phyloP scores from a whole-genome alignment of 129 eudicot genomes.

The Cynara cardunculus region DNA sequence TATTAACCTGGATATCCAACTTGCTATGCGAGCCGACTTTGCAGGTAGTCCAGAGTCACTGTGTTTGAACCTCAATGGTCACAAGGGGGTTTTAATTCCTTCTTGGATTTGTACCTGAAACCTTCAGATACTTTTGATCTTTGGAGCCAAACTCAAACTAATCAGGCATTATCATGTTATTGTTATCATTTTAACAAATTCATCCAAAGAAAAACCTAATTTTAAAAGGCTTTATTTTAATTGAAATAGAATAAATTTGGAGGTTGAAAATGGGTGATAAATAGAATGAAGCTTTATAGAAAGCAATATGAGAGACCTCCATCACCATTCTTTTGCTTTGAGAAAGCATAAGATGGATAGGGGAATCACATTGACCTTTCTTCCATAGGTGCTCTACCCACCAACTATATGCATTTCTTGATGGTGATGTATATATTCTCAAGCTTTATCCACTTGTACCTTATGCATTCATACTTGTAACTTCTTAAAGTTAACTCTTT shows the following conservation, averaged over 20 bases:
- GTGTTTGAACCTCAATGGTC: no score
- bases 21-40: no score
- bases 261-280: constrained; percentile 10
- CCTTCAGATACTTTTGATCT: no score
- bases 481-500: not conserved
- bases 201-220: no score
- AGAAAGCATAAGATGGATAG: constrained; percentile 21
- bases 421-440: not conserved
- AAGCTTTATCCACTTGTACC: not conserved
- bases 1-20: no score
- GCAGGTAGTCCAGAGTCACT: no score
- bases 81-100: no score
- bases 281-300: constrained; percentile 16
- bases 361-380: constrained; percentile 19
- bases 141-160: no score
- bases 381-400: constrained; percentile 7
- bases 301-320: constrained; percentile 19
- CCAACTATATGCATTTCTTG: constrained; percentile 13
- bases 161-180: no score
- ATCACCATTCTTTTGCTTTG: constrained; percentile 30
- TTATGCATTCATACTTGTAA: not conserved
- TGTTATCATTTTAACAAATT: no score
- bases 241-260: not conserved
- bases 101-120: no score
- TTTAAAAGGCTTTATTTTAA: no score